Percentiles rank a stretch among this genome's conserved stretches.
phyloP scores from a whole-genome alignment of 139 green algal genomes.

The Coelastrella sp. region DNA sequence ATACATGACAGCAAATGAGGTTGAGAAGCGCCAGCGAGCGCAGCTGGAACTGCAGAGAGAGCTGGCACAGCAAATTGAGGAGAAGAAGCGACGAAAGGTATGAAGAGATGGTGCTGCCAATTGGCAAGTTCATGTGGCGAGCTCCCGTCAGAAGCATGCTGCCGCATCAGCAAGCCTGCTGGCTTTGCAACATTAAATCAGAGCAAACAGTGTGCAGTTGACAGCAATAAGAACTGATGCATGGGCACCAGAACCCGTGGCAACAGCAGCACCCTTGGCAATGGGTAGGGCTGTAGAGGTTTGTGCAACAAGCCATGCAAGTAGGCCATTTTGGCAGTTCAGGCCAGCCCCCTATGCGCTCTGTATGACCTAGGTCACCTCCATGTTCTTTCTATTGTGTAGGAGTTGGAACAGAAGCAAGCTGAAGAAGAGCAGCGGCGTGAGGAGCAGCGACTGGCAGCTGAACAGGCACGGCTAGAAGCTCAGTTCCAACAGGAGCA shows the following conservation, averaged over 20 bases:
- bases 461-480: conserved; percentile 54
- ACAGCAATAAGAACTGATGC: no score
- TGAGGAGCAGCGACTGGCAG: conserved; percentile 53
- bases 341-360: no score
- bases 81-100: conserved; percentile 50
- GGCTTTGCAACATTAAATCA: no score
- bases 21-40: conserved; percentile 30
- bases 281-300: no score
- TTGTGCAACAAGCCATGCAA: no score
- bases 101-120: no score
- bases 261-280: no score
- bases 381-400: background rate
- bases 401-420: conserved; percentile 31
- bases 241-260: no score
- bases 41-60: conserved; percentile 43
- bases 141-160: background rate
- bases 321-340: no score
- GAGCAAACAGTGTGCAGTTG: no score
- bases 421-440: conserved; percentile 16
- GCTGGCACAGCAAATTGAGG: conserved; percentile 49
- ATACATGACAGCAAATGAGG: conserved; percentile 53
- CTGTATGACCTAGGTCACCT: no score
- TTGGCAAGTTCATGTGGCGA: no score
- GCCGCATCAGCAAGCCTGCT: background rate
- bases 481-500: conserved; percentile 51